Base-by-base conservation (phyloP, 1,139 yeast genomes). In the Hansenula lynferdii region DNA sequence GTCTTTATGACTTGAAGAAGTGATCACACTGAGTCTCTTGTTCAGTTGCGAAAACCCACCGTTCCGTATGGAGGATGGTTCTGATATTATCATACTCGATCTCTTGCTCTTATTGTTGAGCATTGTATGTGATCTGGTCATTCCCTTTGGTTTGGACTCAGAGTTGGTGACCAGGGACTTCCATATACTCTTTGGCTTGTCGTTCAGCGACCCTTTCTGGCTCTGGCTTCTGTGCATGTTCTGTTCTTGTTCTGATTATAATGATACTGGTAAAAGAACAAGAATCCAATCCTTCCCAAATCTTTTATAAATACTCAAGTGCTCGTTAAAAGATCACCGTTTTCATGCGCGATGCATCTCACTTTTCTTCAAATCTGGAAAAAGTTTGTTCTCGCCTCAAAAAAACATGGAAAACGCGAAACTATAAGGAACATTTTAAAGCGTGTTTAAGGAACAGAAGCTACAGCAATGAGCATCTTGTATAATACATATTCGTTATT, bases 71-170 rank as follows among this genome's bases (percentile, higher is more conserved):
- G 36, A n/a, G 2, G 30, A 39, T 18, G 35, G 24, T n/a, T 43
- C 45, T 17, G 36, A 20, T 9, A 35, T 22, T 6, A 38, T 22
- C 22, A 41, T n/a, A 18, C 39, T 36, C 15, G 39, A 19, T 32
- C 42, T 38, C 11, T 26, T 26, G 15, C 28, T 30, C 30, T 27
- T 29, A 5, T 14, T 10, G n/a, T 12, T 25, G 17, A 16, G 5
- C 11, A 15, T 12, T 17, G 34, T 19, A 18, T 28, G 28, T 16
- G 31, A 21, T 24, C 34, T 25, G 8, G 19, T 19, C 2, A 31
- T n/a, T 6, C n/a, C 16, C 8, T 14, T 20, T 12, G 23, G 4
- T 12, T 19, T 20, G 15, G 22, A 12, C 5, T 6, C 18, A 9
- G 22, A 26, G 22, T 22, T 31, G 10, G 27, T 22, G 2, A 22